Conservation (phyloP, 495 filamentous ascomycete genomes). For the Daldinia caldariorum region DNA sequence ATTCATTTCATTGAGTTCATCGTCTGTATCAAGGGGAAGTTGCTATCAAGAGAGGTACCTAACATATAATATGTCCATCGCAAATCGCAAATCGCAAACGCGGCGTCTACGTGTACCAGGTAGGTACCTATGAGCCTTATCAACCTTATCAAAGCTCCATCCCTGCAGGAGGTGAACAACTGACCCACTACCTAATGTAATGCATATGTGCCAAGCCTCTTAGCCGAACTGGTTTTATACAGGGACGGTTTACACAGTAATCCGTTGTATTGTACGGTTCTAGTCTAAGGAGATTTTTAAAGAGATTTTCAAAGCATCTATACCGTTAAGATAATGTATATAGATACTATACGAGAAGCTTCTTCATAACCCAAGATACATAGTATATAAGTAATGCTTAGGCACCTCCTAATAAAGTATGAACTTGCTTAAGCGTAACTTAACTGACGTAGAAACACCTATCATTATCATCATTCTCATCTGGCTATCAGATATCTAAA, state of each 20-base stretch:
- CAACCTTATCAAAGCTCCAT: constrained; percentile 25
- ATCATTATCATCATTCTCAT: neutral
- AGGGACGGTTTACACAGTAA: too few relatives aligned
- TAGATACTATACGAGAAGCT: too few relatives aligned
- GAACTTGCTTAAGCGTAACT: neutral
- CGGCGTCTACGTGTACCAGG: too few relatives aligned
- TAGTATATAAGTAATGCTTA: too few relatives aligned
- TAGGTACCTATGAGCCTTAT: too few relatives aligned
- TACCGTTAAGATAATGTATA: too few relatives aligned
- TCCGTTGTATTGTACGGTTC: neutral
- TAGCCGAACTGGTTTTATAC: neutral
- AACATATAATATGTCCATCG: constrained; percentile 32
- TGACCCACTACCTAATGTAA: constrained; percentile 15
- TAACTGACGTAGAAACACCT: neutral
- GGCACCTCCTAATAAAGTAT: neutral
- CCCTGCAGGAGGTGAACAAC: constrained; percentile 20
- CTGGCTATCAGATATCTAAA: neutral
- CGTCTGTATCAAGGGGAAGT: constrained; percentile 29
- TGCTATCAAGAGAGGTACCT: too few relatives aligned
- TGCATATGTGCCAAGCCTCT: constrained; percentile 3
- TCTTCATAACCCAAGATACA: too few relatives aligned
- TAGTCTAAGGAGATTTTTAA: too few relatives aligned
- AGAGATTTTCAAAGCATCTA: too few relatives aligned
- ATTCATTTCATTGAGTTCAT: constrained; percentile 25
- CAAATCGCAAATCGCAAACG: constrained; percentile 7